Percentiles rank a stretch among this genome's conserved stretches.
Evolutionary conservation across 2,329 filamentous ascomycete genomes (phyloP).

Genomic region (Ceratocystiopsis brevicomis): DNA sequence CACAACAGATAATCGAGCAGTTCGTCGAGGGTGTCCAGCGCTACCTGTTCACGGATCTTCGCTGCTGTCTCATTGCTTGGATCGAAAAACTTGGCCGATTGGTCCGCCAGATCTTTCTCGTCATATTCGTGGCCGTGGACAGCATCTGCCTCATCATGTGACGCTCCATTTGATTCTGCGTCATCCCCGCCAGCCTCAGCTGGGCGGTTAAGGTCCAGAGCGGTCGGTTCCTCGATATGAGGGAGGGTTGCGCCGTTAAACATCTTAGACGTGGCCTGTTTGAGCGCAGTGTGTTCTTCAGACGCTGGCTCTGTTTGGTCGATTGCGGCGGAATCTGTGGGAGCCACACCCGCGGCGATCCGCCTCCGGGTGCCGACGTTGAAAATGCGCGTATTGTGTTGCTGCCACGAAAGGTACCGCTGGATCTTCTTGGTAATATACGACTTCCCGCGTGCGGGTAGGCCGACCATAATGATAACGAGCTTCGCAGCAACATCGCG

Average conservation of each 20-base stretch:
- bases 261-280: conserved; percentile 37
- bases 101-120: conserved; percentile 44
- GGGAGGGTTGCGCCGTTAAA: conserved; percentile 32
- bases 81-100: conserved; percentile 87
- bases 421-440: conserved; percentile 98
- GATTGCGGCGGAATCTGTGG: neutral
- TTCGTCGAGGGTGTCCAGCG: conserved; percentile 81
- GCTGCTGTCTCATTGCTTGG: conserved; percentile 69
- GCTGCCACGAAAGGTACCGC: conserved; percentile 88
- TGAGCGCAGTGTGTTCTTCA: conserved; percentile 23
- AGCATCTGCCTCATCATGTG: neutral
- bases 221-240: conserved; percentile 20
- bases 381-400: conserved; percentile 91
- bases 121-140: neutral
- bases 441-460: conserved; percentile 89
- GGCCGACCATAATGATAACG: conserved; percentile 93
- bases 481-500: conserved; percentile 91
- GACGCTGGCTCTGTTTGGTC: neutral
- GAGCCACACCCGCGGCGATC: conserved; percentile 44
- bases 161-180: too few species aligned
- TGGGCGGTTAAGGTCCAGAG: conserved; percentile 18
- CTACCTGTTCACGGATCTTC: conserved; percentile 74
- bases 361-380: conserved; percentile 88
- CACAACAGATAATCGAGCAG: conserved; percentile 74
- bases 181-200: neutral